Evolutionary conservation across 768 basidiomycete species (phyloP).

Genomic region (Lenzites betulinus): DNA sequence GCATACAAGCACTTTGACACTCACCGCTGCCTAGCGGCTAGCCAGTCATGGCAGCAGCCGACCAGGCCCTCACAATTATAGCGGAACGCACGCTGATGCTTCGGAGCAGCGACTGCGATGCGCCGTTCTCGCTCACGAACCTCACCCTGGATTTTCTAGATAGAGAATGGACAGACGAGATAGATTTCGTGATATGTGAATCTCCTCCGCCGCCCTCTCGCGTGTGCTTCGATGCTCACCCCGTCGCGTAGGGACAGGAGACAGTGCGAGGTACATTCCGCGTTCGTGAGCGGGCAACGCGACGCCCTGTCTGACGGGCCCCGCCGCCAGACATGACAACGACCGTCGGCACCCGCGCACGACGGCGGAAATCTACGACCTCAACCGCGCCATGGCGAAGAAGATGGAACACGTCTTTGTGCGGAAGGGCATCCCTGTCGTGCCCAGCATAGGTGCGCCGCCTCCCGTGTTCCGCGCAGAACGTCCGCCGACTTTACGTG

Average conservation of each 20-base stretch:
- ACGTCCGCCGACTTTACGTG: constrained; percentile 8
- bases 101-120: constrained; percentile 70
- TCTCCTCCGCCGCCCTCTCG: neutral
- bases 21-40: too few relatives aligned
- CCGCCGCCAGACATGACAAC: constrained; percentile 71
- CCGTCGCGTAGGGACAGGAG: constrained; percentile 64
- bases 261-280: constrained; percentile 60
- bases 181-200: constrained; percentile 90
- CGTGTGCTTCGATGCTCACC: constrained; percentile 15
- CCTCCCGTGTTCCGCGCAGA: constrained; percentile 4
- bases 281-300: neutral
- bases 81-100: neutral
- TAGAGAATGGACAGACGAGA: constrained; percentile 75
- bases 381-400: constrained; percentile 65
- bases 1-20: too few relatives aligned
- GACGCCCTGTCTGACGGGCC: constrained; percentile 6
- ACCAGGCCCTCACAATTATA: neutral
- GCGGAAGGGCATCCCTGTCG: constrained; percentile 69
- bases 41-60: too few relatives aligned
- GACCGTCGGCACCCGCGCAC: constrained; percentile 82
- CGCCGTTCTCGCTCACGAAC: constrained; percentile 78
- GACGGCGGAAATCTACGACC: constrained; percentile 71
- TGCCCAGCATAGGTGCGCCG: constrained; percentile 72
- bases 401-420: constrained; percentile 78
- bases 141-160: constrained; percentile 80